phyloP scores from a whole-genome alignment of 306 rosid species.

The Phaseolus lunatus region DNA sequence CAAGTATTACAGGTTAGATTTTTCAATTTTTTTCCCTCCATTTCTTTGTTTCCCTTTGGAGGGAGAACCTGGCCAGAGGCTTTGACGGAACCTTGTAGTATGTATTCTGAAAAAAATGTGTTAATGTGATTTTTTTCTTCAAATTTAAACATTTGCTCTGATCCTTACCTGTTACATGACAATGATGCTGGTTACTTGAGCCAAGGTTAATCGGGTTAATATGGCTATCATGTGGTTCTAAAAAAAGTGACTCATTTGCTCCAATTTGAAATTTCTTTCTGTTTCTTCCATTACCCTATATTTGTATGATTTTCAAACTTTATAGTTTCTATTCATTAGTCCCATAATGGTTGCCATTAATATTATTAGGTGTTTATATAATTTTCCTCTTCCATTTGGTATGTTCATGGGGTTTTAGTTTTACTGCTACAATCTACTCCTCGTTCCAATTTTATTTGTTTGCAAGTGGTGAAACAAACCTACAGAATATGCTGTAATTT shows the following conservation, averaged over 20 bases:
- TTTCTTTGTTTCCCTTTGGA: constrained; percentile 28
- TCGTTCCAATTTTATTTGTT: background rate
- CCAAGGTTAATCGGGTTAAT: constrained; percentile 10
- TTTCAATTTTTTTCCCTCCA: background rate
- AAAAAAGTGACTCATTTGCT: constrained; percentile 8
- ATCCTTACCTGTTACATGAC: background rate
- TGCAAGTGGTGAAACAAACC: constrained; percentile 5
- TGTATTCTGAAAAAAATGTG: background rate
- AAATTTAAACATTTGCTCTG: background rate
- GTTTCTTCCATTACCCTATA: constrained; percentile 15
- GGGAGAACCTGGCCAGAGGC: background rate
- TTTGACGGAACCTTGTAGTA: background rate
- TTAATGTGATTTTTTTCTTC: background rate
- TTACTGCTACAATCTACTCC: constrained; percentile 13
- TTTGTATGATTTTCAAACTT: constrained; percentile 14
- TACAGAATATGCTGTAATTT: constrained; percentile 3
- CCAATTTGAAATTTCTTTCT: background rate
- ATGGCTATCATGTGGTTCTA: constrained; percentile 6
- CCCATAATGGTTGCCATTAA: background rate
- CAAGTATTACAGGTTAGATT: constrained; percentile 85
- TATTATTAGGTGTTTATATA: background rate
- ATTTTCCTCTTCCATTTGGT: constrained; percentile 19
- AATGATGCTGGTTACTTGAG: constrained; percentile 9
- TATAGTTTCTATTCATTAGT: constrained; percentile 24
- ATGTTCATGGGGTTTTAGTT: constrained; percentile 33